phyloP scores from a whole-genome alignment of 305 asterid species.

The Vinca major region DNA sequence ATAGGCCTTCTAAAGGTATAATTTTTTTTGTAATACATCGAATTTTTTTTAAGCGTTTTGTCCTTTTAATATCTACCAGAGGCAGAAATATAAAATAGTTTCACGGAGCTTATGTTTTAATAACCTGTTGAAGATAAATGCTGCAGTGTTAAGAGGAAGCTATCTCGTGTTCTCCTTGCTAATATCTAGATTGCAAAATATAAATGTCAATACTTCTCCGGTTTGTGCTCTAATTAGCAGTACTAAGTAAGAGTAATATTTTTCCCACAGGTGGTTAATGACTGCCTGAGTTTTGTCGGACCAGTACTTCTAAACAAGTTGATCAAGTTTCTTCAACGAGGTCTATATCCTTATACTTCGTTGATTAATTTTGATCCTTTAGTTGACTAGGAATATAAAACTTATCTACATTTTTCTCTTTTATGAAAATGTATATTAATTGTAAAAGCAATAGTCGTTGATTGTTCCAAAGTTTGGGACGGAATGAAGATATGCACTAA shows the following conservation, averaged over 20 bases:
- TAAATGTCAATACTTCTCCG: background rate
- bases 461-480: background rate
- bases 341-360: constrained; percentile 27
- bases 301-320: constrained; percentile 87
- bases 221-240: background rate
- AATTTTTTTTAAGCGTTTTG: background rate
- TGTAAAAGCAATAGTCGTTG: background rate
- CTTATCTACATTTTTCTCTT: background rate
- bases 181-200: background rate
- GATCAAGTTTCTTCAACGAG: constrained; percentile 87
- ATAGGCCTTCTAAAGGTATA: constrained; percentile 84
- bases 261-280: constrained; percentile 83
- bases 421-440: background rate
- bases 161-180: background rate
- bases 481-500: background rate
- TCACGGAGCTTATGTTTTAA: background rate
- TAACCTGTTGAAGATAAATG: background rate
- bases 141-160: background rate
- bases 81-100: background rate
- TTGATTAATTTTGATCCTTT: background rate
- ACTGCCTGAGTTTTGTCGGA: constrained; percentile 86
- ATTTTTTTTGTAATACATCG: too few species aligned
- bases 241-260: constrained; percentile 4
- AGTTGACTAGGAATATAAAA: constrained; percentile 6
- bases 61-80: background rate